Evolutionary conservation across 2,329 filamentous ascomycete species (phyloP), one percentile per base, ranked within the genome.

Genomic region (Trichoderma koningiopsis): DNA sequence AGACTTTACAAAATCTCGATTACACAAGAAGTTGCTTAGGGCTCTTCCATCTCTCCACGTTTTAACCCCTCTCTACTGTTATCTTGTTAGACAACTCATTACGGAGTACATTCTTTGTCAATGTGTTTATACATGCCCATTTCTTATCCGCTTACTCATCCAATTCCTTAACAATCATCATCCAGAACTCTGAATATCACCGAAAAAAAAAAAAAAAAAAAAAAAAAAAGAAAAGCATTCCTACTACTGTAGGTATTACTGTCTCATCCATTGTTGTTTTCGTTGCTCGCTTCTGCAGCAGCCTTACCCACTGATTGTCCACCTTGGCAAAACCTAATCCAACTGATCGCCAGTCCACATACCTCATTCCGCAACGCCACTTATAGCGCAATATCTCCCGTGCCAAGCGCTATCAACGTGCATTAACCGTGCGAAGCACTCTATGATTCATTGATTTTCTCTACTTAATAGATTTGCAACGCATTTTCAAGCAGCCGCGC

Each of bases 351-450:
- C 63, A 58, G 11, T 35, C 63, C 53, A 58, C 53, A 58, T 57
- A 33, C 53, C 47, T 65, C 52, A 58, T 49, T 49, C 52, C 53
- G 53, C 37, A 58, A 66, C 63, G 63, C 53, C 63, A 66, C 63
- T n/a, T 27, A n/a, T 24, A 29, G 37, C 53, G 53, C 53, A 55
- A 49, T 66, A 33, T 16, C n/a, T 27, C 37, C 40, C 22, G 53
- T 66, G 33, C 27, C 19, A 13, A 66, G 8, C 62, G 2, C 53
- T 49, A 40, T 55, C 52, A 63, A 63, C 33, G 60, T 29, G 47
- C 47, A 33, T n/a, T 10, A 37, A 55, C 60, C 47, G 60, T 55
- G 61, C 33, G 61, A 55, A 37, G 47, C 47, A 40, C 61, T 64
- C 53, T 55, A 58, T 58, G 63, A 66, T 66, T 58, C 63, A 66